phyloP scores from a whole-genome alignment of 768 basidiomycete species.

The Tephrocybe rancida region DNA sequence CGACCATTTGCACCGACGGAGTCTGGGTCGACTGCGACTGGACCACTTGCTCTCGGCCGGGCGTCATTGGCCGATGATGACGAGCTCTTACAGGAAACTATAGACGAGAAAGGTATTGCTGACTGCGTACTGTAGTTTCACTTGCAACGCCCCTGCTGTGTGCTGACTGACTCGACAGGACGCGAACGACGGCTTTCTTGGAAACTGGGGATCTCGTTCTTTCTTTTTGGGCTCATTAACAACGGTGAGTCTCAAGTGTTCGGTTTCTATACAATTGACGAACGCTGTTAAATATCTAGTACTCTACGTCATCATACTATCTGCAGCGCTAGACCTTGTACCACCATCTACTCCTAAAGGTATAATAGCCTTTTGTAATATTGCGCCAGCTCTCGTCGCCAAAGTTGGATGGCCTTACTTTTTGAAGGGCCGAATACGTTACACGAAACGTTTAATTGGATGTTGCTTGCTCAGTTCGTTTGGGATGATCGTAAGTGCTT shows the following conservation, averaged over 20 bases:
- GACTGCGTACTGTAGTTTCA: neutral
- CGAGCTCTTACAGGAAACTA: neutral
- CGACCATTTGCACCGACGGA: neutral
- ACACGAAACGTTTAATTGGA: conserved; percentile 69
- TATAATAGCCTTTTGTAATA: conserved; percentile 94
- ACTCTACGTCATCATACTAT: conserved; percentile 94
- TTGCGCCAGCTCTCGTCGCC: conserved; percentile 82
- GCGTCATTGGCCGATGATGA: conserved; percentile 4
- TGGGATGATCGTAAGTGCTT: conserved; percentile 81
- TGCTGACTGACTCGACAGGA: conserved; percentile 5
- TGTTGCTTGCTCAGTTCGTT: conserved; percentile 75
- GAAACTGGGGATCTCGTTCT: conserved; percentile 69
- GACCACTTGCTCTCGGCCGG: neutral
- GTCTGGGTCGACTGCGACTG: neutral
- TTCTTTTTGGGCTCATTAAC: conserved; percentile 90
- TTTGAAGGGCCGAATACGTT: conserved; percentile 83
- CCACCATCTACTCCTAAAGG: conserved; percentile 92
- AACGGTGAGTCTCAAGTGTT: conserved; percentile 60
- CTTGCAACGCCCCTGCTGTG: no score
- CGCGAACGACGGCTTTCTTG: conserved; percentile 27
- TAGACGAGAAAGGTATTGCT: conserved; percentile 13
- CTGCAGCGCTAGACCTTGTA: conserved; percentile 93
- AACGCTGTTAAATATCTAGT: conserved; percentile 44
- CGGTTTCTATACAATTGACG: neutral
- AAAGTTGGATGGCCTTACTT: conserved; percentile 94